phyloP scores from a whole-genome alignment of 2,329 filamentous ascomycete genomes.

The Sordariomycetes sp. region DNA sequence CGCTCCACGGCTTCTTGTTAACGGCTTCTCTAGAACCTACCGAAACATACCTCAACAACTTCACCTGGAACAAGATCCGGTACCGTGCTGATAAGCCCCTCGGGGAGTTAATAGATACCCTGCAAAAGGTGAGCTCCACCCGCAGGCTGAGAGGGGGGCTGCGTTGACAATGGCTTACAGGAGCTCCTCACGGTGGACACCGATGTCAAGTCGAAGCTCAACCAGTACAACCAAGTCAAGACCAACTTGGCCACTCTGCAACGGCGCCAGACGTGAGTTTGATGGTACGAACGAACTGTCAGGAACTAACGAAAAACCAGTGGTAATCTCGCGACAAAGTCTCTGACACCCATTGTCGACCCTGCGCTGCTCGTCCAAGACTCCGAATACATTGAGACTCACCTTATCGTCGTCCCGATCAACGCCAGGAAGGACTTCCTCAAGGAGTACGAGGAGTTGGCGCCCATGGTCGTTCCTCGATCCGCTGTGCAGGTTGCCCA shows the following conservation, averaged over 20 bases:
- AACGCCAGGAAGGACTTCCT: slow-evolving; percentile 80
- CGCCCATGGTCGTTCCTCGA: slow-evolving; percentile 88
- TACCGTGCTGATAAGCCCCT: slow-evolving; percentile 90
- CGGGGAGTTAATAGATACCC: slow-evolving; percentile 72
- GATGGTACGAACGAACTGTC: background rate
- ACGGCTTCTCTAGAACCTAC: slow-evolving; percentile 63
- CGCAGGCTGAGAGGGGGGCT: background rate
- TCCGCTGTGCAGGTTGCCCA: slow-evolving; percentile 71
- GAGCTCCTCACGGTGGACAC: slow-evolving; percentile 89
- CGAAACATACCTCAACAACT: slow-evolving; percentile 81
- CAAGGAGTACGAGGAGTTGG: slow-evolving; percentile 77
- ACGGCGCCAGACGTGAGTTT: slow-evolving; percentile 74
- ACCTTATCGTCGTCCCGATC: slow-evolving; percentile 81
- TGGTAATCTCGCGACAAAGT: slow-evolving; percentile 90
- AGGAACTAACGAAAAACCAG: slow-evolving; percentile 28
- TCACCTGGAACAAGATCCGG: slow-evolving; percentile 96
- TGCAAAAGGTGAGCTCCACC: slow-evolving; percentile 67
- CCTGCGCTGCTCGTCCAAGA: slow-evolving; percentile 73
- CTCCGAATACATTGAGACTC: slow-evolving; percentile 94
- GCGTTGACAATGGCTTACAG: slow-evolving; percentile 30
- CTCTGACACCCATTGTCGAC: slow-evolving; percentile 79
- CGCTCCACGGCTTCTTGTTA: slow-evolving; percentile 8
- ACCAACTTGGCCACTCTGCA: slow-evolving; percentile 73
- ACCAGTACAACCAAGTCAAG: slow-evolving; percentile 88
- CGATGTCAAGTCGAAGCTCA: slow-evolving; percentile 90